Percentiles rank a stretch among this genome's conserved stretches.
Evolutionary conservation across 108 stramenopile genomes (phyloP).

Genomic region (Fistulifera pelliculosa): DNA sequence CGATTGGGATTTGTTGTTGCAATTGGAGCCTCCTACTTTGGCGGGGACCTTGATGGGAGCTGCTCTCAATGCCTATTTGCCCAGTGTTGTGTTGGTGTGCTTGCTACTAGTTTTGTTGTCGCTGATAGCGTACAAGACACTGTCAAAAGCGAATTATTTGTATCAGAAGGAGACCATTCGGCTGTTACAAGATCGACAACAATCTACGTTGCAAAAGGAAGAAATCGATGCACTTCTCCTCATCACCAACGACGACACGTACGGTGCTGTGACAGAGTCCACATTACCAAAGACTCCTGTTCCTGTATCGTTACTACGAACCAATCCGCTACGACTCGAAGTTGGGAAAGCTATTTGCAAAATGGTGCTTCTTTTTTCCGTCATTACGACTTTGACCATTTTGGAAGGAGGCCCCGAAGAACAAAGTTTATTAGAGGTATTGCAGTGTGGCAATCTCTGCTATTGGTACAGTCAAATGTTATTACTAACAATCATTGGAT

Average conservation of each 20-base stretch:
- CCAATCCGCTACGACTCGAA: background rate
- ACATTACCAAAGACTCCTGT: background rate
- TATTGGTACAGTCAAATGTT: background rate
- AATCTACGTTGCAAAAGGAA: background rate
- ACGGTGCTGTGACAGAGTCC: background rate
- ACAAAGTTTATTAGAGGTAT: background rate
- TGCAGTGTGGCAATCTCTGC: background rate
- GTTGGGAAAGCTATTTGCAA: background rate
- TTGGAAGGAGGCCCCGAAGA: conserved; percentile 38
- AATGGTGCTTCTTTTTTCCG: conserved; percentile 19
- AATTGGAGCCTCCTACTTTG: conserved; percentile 93
- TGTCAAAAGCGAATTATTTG: conserved; percentile 79
- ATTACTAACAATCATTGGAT: background rate
- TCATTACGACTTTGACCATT: conserved; percentile 64
- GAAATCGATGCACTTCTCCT: background rate
- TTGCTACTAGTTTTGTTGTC: conserved; percentile 72
- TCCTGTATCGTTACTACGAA: background rate
- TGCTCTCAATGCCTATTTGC: conserved; percentile 75
- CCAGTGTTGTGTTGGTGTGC: conserved; percentile 75
- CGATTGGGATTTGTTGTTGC: conserved; percentile 95
- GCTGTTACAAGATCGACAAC: background rate
- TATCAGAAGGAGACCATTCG: conserved; percentile 65
- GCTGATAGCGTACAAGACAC: conserved; percentile 70
- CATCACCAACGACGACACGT: background rate
- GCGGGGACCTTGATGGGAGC: conserved; percentile 87